Conservation (phyloP, 176 grass and related monocot genomes). For the Pharus latifolius region DNA sequence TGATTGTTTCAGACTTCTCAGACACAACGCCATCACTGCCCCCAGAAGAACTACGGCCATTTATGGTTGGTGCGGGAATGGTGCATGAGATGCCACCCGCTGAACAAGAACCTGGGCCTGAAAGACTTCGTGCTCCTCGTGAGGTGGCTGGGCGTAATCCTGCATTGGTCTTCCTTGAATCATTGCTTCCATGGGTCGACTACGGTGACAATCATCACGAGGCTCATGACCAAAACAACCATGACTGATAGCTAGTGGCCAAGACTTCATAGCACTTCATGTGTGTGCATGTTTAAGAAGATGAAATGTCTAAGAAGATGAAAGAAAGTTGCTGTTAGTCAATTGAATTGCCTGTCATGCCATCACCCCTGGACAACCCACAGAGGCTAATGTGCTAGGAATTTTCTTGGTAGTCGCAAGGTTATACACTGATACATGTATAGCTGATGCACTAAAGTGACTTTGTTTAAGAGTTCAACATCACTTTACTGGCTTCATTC, state of each 20-base stretch:
- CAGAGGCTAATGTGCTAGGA: slow-evolving; percentile 1
- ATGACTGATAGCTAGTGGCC: slow-evolving; percentile 5
- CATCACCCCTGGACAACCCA: neutral
- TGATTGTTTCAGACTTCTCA: slow-evolving; percentile 95
- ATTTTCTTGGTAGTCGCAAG: slow-evolving; percentile 6
- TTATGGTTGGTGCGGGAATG: slow-evolving; percentile 77
- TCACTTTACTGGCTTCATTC: neutral
- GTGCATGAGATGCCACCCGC: slow-evolving; percentile 47
- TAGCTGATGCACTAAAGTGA: neutral
- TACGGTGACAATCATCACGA: slow-evolving; percentile 47
- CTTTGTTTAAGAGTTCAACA: neutral
- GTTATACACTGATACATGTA: slow-evolving; percentile 17
- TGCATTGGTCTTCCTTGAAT: slow-evolving; percentile 72
- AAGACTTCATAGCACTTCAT: neutral
- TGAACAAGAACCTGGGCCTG: slow-evolving; percentile 41
- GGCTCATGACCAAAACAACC: slow-evolving; percentile 24
- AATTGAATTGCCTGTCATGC: neutral
- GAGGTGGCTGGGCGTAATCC: slow-evolving; percentile 68
- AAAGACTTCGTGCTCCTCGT: slow-evolving; percentile 44
- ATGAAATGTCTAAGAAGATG: slow-evolving; percentile 1
- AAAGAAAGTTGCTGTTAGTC: neutral
- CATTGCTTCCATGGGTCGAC: slow-evolving; percentile 81
- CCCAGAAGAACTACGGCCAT: slow-evolving; percentile 75
- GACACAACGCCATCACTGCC: slow-evolving; percentile 76
- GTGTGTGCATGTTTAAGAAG: neutral